Conservation (phyloP, 2,329 filamentous ascomycete genomes). For the Beauveria medogensis region DNA sequence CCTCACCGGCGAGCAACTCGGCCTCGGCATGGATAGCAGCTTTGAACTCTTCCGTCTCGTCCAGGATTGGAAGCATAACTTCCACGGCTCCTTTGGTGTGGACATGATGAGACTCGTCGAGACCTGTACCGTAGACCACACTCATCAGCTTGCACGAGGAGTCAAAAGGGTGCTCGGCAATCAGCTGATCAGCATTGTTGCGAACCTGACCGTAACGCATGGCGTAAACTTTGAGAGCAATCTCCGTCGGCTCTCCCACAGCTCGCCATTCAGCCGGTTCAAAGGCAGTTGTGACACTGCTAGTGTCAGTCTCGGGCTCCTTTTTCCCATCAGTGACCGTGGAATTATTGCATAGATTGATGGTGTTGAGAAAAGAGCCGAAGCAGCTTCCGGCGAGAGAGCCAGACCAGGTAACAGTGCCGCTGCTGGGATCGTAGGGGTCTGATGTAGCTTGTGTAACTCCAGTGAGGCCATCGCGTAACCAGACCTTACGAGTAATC, state of each 20-base stretch:
- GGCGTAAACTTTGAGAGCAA: constrained; percentile 65
- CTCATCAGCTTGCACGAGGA: constrained; percentile 69
- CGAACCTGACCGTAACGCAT: constrained; percentile 55
- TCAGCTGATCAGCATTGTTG: constrained; percentile 34
- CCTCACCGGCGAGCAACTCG: constrained; percentile 51
- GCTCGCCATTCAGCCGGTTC: constrained; percentile 45
- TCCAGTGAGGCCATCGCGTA: constrained; percentile 45
- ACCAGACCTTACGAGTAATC: constrained; percentile 56
- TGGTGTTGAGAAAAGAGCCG: constrained; percentile 42
- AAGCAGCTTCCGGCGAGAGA: constrained; percentile 32
- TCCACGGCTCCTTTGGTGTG: constrained; percentile 54
- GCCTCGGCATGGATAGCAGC: constrained; percentile 39
- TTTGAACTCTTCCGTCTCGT: constrained; percentile 39
- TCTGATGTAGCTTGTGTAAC: constrained; percentile 47
- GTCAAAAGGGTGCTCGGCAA: constrained; percentile 65
- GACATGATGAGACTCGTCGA: constrained; percentile 31
- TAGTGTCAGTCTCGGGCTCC: constrained; percentile 37
- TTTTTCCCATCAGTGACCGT: constrained; percentile 41
- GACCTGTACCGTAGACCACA: constrained; percentile 47
- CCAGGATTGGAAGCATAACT: constrained; percentile 44
- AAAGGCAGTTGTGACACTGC: constrained; percentile 38
- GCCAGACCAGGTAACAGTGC: constrained; percentile 38
- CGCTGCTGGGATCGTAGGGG: constrained; percentile 54
- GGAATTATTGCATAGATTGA: constrained; percentile 56
- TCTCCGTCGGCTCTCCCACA: constrained; percentile 62